Conservation (phyloP, 176 grass and related monocot genomes). For the Puccinellia tenuiflora region DNA sequence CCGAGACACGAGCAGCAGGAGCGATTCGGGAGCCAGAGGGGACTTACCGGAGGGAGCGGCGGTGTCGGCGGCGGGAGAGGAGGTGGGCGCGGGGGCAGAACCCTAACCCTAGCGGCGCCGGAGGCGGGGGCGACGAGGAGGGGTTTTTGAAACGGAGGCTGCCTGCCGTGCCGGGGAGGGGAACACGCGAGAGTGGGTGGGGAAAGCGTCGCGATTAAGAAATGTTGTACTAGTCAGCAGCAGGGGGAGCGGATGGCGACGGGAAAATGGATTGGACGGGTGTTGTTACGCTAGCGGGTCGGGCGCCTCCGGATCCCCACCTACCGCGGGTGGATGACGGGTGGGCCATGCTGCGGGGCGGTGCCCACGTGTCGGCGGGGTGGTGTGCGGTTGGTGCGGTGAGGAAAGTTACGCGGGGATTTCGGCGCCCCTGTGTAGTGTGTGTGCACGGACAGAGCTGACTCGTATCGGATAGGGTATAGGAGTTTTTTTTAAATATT, state of each 20-base stretch:
- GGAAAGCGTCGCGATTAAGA: not conserved
- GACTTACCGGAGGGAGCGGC: not conserved
- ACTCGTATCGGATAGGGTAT: not conserved
- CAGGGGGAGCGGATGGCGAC: too few relatives aligned
- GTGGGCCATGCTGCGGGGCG: not conserved
- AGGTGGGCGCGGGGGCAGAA: not conserved
- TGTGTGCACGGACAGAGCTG: not conserved
- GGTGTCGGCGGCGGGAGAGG: too few relatives aligned
- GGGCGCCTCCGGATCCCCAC: not conserved
- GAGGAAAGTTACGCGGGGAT: not conserved
- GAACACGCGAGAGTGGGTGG: not conserved
- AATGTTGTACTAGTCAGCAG: too few relatives aligned
- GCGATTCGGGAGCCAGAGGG: not conserved
- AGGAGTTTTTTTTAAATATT: too few relatives aligned
- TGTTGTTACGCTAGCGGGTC: not conserved
- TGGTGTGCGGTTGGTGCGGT: not conserved
- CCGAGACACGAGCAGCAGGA: not conserved
- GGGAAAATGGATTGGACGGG: not conserved
- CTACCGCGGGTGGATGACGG: not conserved
- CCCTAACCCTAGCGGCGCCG: constrained; percentile 13
- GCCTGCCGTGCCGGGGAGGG: not conserved
- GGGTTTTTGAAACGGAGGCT: not conserved
- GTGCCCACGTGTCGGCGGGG: not conserved
- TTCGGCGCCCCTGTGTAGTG: not conserved
- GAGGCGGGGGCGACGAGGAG: not conserved